These are phyloP conservation scores for Russula compacta DNA, from an alignment of 768 basidiomycete species.

Conservation along the genomic window DNA sequence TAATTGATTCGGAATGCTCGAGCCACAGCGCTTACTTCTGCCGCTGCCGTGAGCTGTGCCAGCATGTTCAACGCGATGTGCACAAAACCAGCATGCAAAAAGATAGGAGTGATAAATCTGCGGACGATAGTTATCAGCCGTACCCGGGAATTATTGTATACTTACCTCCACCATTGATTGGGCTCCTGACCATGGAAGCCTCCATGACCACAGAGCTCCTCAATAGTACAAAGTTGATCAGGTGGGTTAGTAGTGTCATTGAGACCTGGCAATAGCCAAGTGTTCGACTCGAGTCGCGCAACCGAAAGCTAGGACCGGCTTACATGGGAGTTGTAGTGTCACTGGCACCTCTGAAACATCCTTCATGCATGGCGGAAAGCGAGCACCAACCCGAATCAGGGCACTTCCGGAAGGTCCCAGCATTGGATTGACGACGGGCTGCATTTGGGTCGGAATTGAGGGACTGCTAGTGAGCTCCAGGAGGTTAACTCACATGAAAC, in stretches of 20 bases:
- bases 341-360: constrained; percentile 45
- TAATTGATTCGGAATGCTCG: neutral
- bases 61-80: constrained; percentile 87
- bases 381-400: constrained; percentile 80
- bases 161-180: constrained; percentile 48
- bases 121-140: neutral
- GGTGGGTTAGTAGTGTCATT: constrained; percentile 81
- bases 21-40: constrained; percentile 41
- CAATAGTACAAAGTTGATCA: constrained; percentile 59
- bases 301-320: constrained; percentile 20
- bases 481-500: constrained; percentile 49
- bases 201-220: constrained; percentile 84
- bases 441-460: neutral
- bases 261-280: constrained; percentile 39
- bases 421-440: constrained; percentile 85
- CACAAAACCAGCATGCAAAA: constrained; percentile 93
- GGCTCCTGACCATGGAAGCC: constrained; percentile 44
- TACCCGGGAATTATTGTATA: neutral
- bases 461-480: neutral
- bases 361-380: constrained; percentile 93
- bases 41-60: constrained; percentile 72
- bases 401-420: constrained; percentile 81
- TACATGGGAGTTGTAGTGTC: constrained; percentile 52
- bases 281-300: neutral
- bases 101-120: constrained; percentile 52